Evolutionary conservation across 1,284 basidiomycete species (phyloP), one percentile per base, ranked within the genome.

Genomic region (Polyporus tsugae): DNA sequence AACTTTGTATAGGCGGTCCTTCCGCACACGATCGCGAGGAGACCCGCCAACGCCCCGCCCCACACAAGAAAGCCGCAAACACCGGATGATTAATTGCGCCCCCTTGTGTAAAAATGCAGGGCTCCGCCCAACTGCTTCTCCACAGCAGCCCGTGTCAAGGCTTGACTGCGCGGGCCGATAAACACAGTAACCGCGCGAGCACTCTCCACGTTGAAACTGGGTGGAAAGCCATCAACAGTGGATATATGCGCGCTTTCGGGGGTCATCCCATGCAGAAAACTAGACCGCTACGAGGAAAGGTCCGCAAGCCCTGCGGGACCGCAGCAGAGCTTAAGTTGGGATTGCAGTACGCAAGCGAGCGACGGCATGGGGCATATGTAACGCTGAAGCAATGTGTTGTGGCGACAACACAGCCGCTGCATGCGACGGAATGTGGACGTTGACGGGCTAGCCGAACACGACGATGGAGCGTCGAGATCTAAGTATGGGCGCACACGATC

Each of bases 401-500:
- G 33, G 55, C 35, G 19, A 36, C 19, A 35, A n/a, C 33, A 35
- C 15, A 17, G 29, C 29, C 19, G 15, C 29, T 15, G 17, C 25
- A 35, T 60, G 41, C 25, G 35, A 38, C 29, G 64, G 19, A 59
- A 38, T 29, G 25, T 9, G 35, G 19, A 33, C 36, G 33, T 10
- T 38, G 55, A 17, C 29, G 49, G 25, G 29, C 62, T 62, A 58
- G 35, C 55, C n/a, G 33, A 64, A 17, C 38, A 39, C 55, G 52
- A 49, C 19, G 44, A 44, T 25, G 29, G 58, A 57, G 35, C 59
- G 22, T 22, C 15, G 17, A 55, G 25, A 35, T 55, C 29, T 35
- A 19, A 10, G 58, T 49, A 38, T 22, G 39, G 17, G 19, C 49
- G 39, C 60, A 68, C 49, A 64, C 44, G 62, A 66, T 62, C 58